phyloP scores from a whole-genome alignment of 495 filamentous ascomycete genomes.

The Bombardia bombarda region DNA sequence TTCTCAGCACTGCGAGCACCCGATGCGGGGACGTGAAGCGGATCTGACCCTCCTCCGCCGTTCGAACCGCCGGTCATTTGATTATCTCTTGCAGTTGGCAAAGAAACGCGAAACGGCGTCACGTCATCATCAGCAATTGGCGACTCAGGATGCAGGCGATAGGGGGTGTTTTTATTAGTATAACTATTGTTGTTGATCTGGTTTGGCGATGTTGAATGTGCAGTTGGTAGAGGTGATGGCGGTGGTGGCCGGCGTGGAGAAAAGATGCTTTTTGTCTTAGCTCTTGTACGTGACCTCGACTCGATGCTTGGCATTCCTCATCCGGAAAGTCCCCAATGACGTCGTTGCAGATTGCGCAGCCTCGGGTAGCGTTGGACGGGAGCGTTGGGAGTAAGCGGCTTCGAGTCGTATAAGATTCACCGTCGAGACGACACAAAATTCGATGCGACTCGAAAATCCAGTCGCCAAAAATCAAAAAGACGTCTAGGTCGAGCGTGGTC shows the following conservation, averaged over 20 bases:
- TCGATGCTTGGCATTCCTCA: neutral
- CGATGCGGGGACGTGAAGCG: conserved; percentile 8
- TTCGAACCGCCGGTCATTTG: conserved; percentile 19
- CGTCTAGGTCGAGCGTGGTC: too few species aligned
- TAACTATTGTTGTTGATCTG: neutral
- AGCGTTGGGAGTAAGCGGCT: too few species aligned
- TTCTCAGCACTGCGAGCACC: conserved; percentile 1
- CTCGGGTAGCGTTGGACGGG: neutral
- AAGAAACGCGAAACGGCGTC: conserved; percentile 3
- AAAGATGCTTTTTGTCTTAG: conserved; percentile 2
- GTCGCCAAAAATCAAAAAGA: too few species aligned
- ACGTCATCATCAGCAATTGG: conserved; percentile 9
- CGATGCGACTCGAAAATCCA: too few species aligned
- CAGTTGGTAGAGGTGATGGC: neutral
- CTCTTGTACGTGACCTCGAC: neutral
- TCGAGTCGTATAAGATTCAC: too few species aligned
- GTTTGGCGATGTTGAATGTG: neutral
- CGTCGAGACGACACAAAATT: too few species aligned
- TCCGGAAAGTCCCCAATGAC: conserved; percentile 1
- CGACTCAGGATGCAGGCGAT: too few species aligned
- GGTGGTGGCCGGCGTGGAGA: conserved; percentile 2
- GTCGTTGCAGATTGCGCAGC: conserved; percentile 1
- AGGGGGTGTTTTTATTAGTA: too few species aligned
- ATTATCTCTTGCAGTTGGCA: conserved; percentile 6
- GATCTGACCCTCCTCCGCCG: conserved; percentile 11